Percentiles rank a stretch among this genome's conserved stretches.
Evolutionary conservation across 2,329 filamentous ascomycete species (phyloP).

Genomic region (Ambrosiella beaveri): DNA sequence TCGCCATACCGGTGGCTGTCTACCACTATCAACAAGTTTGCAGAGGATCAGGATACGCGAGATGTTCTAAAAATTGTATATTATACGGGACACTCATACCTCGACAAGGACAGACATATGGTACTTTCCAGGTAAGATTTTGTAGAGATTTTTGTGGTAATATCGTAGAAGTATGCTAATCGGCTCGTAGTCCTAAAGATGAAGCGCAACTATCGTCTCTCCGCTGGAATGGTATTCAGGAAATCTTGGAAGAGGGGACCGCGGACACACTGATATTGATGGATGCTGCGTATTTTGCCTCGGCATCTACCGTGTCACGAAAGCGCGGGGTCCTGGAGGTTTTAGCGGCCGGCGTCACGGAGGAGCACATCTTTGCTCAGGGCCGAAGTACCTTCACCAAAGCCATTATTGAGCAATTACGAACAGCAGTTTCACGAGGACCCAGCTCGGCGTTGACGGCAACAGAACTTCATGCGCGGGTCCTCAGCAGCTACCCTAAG

Average conservation of each 20-base stretch:
- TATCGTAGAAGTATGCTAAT: neutral
- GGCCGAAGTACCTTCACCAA: constrained; percentile 36
- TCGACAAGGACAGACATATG: constrained; percentile 40
- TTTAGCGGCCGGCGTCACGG: constrained; percentile 36
- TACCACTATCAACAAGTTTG: constrained; percentile 33
- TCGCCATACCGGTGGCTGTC: constrained; percentile 38
- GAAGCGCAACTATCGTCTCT: constrained; percentile 24
- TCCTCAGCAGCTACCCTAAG: constrained; percentile 34
- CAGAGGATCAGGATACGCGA: constrained; percentile 34
- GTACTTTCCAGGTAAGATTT: constrained; percentile 34
- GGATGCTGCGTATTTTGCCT: constrained; percentile 41
- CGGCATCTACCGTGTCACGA: constrained; percentile 30
- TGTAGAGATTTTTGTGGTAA: neutral
- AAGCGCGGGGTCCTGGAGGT: constrained; percentile 38
- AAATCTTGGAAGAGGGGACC: constrained; percentile 36
- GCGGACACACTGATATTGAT: constrained; percentile 40
- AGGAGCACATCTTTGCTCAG: constrained; percentile 31
- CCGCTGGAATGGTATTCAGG: constrained; percentile 39
- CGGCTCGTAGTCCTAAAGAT: neutral
- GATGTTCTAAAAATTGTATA: constrained; percentile 42
- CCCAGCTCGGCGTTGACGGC: constrained; percentile 29
- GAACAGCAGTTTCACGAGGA: constrained; percentile 28
- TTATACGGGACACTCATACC: constrained; percentile 37
- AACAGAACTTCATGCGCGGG: constrained; percentile 35
- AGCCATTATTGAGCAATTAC: constrained; percentile 32